Evolutionary conservation across 441 rosid genomes (phyloP), one percentile per base, ranked within the genome.

Genomic region (Eutrema salsugineum): DNA sequence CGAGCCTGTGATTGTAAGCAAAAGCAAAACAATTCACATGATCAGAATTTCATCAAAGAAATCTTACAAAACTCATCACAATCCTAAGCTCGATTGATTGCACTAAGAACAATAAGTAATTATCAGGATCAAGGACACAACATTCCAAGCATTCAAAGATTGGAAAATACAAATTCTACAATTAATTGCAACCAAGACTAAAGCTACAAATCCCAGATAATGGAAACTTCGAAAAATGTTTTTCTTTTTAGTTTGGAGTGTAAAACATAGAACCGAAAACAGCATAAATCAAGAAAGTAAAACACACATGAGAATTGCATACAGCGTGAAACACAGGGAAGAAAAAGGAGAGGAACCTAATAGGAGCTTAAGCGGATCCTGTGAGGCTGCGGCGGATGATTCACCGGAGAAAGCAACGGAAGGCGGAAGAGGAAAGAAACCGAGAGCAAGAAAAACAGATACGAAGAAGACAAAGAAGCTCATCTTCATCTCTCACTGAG

Each of bases 311-410:
- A 20, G 47, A 27, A 7, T 11, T 7, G 39, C 49, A 61, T 5
- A 22, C 11, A 40, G 28, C 27, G 30, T 7, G 48, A 15, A 5
- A 12, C 7, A 43, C 6, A 42, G 1, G 0, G 1, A 32, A 10
- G 5, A 16, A 10, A 10, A 36, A 11, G 11, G n/a, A 22, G 30
- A 79, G 85, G 20, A 68, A 89, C 97, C 97, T 80, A 87, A 71
- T 28, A 86, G 79, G 53, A 81, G 76, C 82, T 83, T 87, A 51
- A 85, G 70, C 62, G 85, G 81, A 73, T 86, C 88, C 36, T 55
- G 71, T 19, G 71, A 5, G 20, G 77, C 50, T 59, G 57, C 32
- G 4, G 40, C 7, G 7, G 70, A 46, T 11, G 74, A 83, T 75
- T 75, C 80, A 24, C 30, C 66, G 44, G 86, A 49, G 42, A 78